Base-by-base conservation (phyloP, 805 yeast genomes). In the Yarrowia sp. region DNA sequence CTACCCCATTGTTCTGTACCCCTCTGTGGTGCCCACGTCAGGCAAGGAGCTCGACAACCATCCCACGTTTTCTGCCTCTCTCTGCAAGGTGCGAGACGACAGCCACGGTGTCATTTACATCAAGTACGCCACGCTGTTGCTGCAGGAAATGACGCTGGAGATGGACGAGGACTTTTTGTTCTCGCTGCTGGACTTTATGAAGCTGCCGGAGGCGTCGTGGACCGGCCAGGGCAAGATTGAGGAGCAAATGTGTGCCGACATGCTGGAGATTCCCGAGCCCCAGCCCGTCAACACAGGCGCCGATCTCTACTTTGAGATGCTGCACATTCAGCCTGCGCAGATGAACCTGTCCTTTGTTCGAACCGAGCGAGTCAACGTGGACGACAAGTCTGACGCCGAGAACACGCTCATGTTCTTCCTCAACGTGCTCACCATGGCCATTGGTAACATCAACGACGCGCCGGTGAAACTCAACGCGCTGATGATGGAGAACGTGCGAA, bases 381-480 rank as follows among this genome's bases (percentile, higher is more conserved):
- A 86, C 68, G 91, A 88, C 68, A 84, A 84, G 45, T 84, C 87
- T 12, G 77, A 84, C 2, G 80, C 90, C 2, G 87, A 86, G 56
- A 89, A 87, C 72, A 82, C 95, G 0, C 76, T 93, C 63, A 85
- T 89, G 84, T 89, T 90, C 77, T 86, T 92, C 71, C 82, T 91
- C 72, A 92, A 95, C 76, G 87, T 94, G 46, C 81, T 95, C 70
- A 92, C 98, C 0, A 93, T 94, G 98, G 97, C 99, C 0, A 86
- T 95, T 71, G 99, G 98, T 35, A 95, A 94, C 77, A 91, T 96
- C 70, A 94, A 94, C 76, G 98, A 95, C 78, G 99, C 99, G 0
- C 98, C 98, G 0, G 90, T 95, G 53, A 86, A 89, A 74, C 80
- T 95, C 76, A 92, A 94, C 74, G 92, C 98, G 0, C 82, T 96